Percentiles rank a stretch among this genome's conserved stretches.
phyloP scores from a whole-genome alignment of 768 basidiomycete genomes.

The Galerina sulciceps region DNA sequence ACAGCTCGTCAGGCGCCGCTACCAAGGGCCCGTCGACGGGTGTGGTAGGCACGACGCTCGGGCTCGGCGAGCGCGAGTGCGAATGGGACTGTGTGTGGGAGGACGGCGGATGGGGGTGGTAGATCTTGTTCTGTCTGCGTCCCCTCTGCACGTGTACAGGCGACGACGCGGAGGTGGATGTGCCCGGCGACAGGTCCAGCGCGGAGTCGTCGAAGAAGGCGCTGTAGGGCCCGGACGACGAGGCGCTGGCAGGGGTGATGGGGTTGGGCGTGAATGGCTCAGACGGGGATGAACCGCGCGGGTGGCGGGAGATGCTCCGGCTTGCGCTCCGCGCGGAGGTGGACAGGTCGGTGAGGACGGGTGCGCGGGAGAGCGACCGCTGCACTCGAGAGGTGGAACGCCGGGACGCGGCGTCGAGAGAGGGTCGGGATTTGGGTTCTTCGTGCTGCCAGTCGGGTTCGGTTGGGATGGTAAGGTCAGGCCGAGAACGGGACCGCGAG shows the following conservation, averaged over 20 bases:
- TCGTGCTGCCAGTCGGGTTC: slow-evolving; percentile 30
- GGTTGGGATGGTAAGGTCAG: slow-evolving; percentile 27
- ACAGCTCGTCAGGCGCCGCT: slow-evolving; percentile 13
- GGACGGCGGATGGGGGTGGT: neutral
- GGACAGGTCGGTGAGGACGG: slow-evolving; percentile 42
- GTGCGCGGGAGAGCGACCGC: slow-evolving; percentile 56
- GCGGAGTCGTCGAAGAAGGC: slow-evolving; percentile 25
- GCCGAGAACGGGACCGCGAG: slow-evolving; percentile 29
- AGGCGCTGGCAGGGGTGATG: neutral
- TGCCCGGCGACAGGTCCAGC: slow-evolving; percentile 27
- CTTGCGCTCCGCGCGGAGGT: slow-evolving; percentile 41
- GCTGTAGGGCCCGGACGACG: neutral
- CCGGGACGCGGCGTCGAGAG: slow-evolving; percentile 39
- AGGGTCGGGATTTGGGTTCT: slow-evolving; percentile 28
- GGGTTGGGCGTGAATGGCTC: slow-evolving; percentile 6
- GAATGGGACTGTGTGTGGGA: neutral
- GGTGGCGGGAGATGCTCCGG: slow-evolving; percentile 44
- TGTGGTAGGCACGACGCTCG: slow-evolving; percentile 48
- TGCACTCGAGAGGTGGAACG: slow-evolving; percentile 44
- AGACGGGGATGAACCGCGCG: slow-evolving; percentile 28
- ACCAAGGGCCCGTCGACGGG: slow-evolving; percentile 38
- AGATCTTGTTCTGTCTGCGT: slow-evolving; percentile 30
- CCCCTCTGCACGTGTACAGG: slow-evolving; percentile 35
- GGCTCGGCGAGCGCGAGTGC: slow-evolving; percentile 44
- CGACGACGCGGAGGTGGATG: slow-evolving; percentile 16